Conservation (phyloP, 192 early-diverging fungal genomes). For the Dissophora globulifera region DNA sequence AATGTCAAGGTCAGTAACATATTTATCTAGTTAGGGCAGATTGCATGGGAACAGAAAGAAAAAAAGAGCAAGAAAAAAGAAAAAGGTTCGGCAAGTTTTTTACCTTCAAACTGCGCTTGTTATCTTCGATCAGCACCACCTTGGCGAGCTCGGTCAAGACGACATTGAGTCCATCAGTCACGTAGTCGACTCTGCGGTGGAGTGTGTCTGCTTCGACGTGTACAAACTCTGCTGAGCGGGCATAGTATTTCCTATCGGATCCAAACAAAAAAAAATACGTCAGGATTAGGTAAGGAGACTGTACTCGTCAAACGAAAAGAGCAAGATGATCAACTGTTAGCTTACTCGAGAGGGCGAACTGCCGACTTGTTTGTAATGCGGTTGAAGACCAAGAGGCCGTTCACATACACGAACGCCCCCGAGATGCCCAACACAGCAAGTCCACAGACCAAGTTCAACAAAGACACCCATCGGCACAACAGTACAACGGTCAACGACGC, state of each 20-base stretch:
- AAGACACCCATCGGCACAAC: constrained; percentile 46
- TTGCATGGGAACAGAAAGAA: too few relatives aligned
- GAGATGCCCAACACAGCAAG: constrained; percentile 35
- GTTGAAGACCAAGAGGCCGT: constrained; percentile 18
- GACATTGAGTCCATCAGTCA: constrained; percentile 48
- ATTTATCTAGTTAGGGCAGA: too few relatives aligned
- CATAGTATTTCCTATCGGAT: constrained; percentile 33
- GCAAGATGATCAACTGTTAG: too few relatives aligned
- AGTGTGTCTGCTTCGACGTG: constrained; percentile 29
- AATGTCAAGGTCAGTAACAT: too few relatives aligned
- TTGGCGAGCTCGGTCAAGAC: constrained; percentile 47
- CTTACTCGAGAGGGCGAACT: constrained; percentile 43
- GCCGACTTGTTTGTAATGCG: constrained; percentile 32
- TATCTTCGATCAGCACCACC: constrained; percentile 41
- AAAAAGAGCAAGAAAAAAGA: too few relatives aligned
- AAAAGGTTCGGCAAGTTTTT: too few relatives aligned
- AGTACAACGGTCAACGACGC: constrained; percentile 20
- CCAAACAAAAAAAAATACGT: too few relatives aligned
- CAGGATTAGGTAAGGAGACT: neutral
- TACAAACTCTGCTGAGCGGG: constrained; percentile 38
- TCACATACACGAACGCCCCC: constrained; percentile 40
- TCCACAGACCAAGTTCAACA: constrained; percentile 39
- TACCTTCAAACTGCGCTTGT: constrained; percentile 45
- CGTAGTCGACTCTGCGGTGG: constrained; percentile 28
- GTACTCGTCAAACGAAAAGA: too few relatives aligned